phyloP scores from a whole-genome alignment of 768 basidiomycete species.

The Tulasnella sp. region DNA sequence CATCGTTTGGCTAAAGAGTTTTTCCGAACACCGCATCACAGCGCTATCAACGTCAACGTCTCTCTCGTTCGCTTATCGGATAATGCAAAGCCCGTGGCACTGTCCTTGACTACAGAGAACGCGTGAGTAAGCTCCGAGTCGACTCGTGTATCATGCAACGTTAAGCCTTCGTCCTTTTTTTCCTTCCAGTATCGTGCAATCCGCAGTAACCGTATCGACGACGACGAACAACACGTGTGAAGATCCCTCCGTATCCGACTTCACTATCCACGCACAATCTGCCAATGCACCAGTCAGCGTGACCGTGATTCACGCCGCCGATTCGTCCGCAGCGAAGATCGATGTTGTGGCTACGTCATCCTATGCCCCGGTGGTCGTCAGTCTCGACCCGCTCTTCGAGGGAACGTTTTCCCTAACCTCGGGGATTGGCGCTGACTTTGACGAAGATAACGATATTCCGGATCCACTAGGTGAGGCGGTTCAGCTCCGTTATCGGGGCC shows the following conservation, averaged over 20 bases:
- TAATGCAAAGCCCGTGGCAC: slow-evolving; percentile 22
- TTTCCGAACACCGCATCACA: slow-evolving; percentile 16
- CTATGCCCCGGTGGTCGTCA: slow-evolving; percentile 29
- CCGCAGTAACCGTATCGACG: slow-evolving; percentile 19
- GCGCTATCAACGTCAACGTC: slow-evolving; percentile 33
- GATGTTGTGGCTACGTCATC: slow-evolving; percentile 10
- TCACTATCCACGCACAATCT: slow-evolving; percentile 29
- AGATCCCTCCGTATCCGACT: slow-evolving; percentile 22
- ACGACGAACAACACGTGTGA: slow-evolving; percentile 7
- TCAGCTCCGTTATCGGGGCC: background rate
- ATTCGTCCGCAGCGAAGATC: slow-evolving; percentile 22
- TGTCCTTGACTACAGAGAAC: slow-evolving; percentile 31
- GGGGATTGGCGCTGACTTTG: slow-evolving; percentile 14
- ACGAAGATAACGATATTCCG: background rate
- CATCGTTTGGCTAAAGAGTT: background rate
- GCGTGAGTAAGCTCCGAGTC: slow-evolving; percentile 18
- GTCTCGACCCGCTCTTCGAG: slow-evolving; percentile 24
- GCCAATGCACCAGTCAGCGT: slow-evolving; percentile 28
- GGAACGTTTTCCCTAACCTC: slow-evolving; percentile 23
- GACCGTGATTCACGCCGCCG: background rate
- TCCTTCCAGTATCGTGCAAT: slow-evolving; percentile 27
- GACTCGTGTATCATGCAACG: background rate
- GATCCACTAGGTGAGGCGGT: slow-evolving; percentile 18
- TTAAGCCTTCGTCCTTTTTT: slow-evolving; percentile 1
- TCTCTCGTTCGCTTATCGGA: slow-evolving; percentile 24